phyloP scores from a whole-genome alignment of 345 rosid genomes.

The Eucalyptus sp. region DNA sequence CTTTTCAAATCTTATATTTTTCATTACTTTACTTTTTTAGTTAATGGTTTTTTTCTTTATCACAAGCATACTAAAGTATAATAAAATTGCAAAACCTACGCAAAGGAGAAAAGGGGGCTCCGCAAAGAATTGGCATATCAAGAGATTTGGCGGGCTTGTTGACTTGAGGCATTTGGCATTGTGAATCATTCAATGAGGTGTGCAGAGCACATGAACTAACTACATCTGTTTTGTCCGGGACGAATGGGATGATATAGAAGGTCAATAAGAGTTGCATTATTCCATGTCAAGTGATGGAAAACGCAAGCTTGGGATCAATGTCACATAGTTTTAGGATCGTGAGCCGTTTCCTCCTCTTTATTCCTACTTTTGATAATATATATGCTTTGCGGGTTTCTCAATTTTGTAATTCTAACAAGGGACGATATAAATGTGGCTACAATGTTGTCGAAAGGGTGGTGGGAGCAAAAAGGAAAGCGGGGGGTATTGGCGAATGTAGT shows the following conservation, averaged over 20 bases:
- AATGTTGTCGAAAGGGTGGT: neutral
- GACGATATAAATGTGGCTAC: neutral
- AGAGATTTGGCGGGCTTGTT: neutral
- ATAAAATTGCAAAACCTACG: neutral
- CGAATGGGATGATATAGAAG: neutral
- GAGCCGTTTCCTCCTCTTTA: neutral
- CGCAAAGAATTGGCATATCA: neutral
- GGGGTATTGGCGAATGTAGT: neutral
- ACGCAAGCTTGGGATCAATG: neutral
- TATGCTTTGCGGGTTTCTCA: neutral
- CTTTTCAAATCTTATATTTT: neutral
- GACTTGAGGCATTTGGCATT: neutral
- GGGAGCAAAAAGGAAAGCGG: neutral
- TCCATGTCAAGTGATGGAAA: neutral
- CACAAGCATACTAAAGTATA: neutral
- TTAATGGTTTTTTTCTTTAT: neutral
- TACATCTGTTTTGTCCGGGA: neutral
- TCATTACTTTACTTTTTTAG: neutral
- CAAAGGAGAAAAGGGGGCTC: neutral
- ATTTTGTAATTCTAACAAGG: neutral
- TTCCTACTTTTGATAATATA: neutral
- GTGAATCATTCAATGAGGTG: neutral
- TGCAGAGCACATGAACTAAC: fast-evolving
- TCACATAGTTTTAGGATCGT: neutral
- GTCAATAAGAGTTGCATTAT: neutral